phyloP scores from a whole-genome alignment of 2,329 filamentous ascomycete genomes.

The Botryotinia convoluta region DNA sequence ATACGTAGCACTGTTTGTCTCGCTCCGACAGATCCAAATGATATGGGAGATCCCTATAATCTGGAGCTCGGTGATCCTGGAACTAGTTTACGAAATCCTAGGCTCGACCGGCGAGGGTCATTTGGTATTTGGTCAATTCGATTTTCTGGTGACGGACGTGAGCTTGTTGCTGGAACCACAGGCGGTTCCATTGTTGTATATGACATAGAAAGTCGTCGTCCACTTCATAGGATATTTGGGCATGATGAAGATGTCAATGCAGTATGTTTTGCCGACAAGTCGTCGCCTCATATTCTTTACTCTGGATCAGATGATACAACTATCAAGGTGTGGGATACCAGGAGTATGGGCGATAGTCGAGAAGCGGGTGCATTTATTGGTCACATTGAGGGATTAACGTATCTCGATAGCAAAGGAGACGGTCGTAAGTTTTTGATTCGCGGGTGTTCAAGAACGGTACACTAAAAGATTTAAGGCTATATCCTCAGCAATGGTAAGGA shows the following conservation, averaged over 20 bases:
- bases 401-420: conserved; percentile 68
- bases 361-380: conserved; percentile 65
- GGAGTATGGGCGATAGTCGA: conserved; percentile 83
- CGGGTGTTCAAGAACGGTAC: neutral
- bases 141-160: conserved; percentile 86
- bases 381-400: conserved; percentile 64
- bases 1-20: conserved; percentile 82
- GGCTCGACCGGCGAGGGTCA: conserved; percentile 30
- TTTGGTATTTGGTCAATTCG: conserved; percentile 84
- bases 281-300: conserved; percentile 89
- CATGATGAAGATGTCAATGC: conserved; percentile 92
- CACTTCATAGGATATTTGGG: conserved; percentile 61
- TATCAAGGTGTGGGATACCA: conserved; percentile 92
- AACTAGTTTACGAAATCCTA: conserved; percentile 28
- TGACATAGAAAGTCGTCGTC: conserved; percentile 78
- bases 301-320: conserved; percentile 94
- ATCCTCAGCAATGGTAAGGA: conserved; percentile 94
- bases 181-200: conserved; percentile 80
- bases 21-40: conserved; percentile 80
- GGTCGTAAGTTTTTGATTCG: conserved; percentile 44
- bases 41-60: conserved; percentile 73
- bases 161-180: conserved; percentile 86
- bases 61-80: conserved; percentile 66
- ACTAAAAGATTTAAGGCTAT: conserved; percentile 49
- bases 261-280: conserved; percentile 88